Evolutionary conservation across 164 flowering plant species (phyloP).

Genomic region (Vitis vinifera): DNA sequence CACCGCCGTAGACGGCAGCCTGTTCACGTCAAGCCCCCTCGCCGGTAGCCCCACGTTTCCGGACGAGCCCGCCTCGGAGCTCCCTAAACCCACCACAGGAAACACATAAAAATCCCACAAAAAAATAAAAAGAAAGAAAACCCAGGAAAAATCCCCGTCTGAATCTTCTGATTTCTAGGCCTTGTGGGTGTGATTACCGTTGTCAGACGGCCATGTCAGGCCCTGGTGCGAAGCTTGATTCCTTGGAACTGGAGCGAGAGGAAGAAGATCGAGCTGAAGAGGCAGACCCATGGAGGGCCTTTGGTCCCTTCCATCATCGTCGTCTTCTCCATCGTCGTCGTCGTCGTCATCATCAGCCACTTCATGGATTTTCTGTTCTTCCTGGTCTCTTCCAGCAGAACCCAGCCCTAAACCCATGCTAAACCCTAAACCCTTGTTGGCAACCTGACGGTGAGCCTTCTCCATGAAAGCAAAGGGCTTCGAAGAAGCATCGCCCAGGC

Average conservation of each 20-base stretch:
- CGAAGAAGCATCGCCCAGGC: conserved; percentile 26
- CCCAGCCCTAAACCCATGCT: conserved; percentile 40
- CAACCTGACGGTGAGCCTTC: not conserved
- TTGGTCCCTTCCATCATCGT: not conserved
- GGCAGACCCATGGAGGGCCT: conserved; percentile 20
- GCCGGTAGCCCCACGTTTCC: conserved; percentile 10
- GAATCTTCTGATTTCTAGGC: no score
- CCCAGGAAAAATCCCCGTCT: not conserved
- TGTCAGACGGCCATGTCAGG: conserved; percentile 38
- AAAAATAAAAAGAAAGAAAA: not conserved
- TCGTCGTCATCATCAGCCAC: not conserved
- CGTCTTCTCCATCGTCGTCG: conserved; percentile 1
- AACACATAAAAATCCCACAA: not conserved
- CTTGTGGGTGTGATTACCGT: conserved; percentile 23
- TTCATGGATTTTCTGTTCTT: conserved; percentile 2
- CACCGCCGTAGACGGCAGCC: conserved; percentile 3
- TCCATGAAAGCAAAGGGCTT: conserved; percentile 20
- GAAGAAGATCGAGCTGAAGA: conserved; percentile 58
- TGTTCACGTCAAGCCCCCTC: conserved; percentile 21
- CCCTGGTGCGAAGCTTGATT: conserved; percentile 14
- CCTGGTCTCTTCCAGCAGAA: conserved; percentile 1
- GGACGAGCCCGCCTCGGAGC: conserved; percentile 31
- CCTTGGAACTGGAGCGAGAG: conserved; percentile 42
- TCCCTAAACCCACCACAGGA: conserved; percentile 10
- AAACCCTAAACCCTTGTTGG: conserved; percentile 15